Evolutionary conservation across 129 eudicot species (phyloP).

Genomic region (Centrapalus pauciflorus): DNA sequence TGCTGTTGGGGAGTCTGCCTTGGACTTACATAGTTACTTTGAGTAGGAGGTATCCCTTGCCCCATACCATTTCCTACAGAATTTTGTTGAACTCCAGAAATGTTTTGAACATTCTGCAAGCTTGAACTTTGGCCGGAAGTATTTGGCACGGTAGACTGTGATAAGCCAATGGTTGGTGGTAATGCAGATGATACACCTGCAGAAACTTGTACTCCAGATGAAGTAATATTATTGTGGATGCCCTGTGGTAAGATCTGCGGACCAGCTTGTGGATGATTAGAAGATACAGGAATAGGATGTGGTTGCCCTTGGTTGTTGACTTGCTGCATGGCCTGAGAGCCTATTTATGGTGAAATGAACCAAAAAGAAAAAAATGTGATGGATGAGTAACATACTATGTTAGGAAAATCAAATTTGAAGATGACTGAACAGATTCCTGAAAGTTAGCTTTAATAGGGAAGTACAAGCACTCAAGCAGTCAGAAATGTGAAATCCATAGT

Average conservation of each 20-base stretch:
- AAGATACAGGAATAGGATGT: constrained; percentile 26
- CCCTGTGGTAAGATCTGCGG: constrained; percentile 33
- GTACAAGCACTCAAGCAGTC: not conserved
- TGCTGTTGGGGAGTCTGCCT: constrained; percentile 57
- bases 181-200: constrained; percentile 36
- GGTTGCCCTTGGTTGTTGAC: constrained; percentile 37
- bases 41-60: constrained; percentile 47
- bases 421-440: not conserved
- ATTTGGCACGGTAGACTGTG: constrained; percentile 49
- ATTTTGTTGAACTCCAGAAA: constrained; percentile 45
- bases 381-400: not conserved
- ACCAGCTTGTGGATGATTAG: constrained; percentile 28
- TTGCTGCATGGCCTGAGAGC: constrained; percentile 39
- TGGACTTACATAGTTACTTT: constrained; percentile 49
- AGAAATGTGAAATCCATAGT: too few relatives aligned
- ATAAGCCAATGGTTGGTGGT: constrained; percentile 39
- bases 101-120: constrained; percentile 47
- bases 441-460: not conserved
- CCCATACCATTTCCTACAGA: constrained; percentile 51
- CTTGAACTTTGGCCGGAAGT: constrained; percentile 47
- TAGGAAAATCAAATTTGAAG: not conserved
- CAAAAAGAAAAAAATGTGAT: not conserved
- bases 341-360: constrained; percentile 6
- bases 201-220: constrained; percentile 41
- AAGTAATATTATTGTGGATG: constrained; percentile 29